Evolutionary conservation across 306 rosid genomes (phyloP), one percentile per base, ranked within the genome.

Genomic region (Cercis canadensis): DNA sequence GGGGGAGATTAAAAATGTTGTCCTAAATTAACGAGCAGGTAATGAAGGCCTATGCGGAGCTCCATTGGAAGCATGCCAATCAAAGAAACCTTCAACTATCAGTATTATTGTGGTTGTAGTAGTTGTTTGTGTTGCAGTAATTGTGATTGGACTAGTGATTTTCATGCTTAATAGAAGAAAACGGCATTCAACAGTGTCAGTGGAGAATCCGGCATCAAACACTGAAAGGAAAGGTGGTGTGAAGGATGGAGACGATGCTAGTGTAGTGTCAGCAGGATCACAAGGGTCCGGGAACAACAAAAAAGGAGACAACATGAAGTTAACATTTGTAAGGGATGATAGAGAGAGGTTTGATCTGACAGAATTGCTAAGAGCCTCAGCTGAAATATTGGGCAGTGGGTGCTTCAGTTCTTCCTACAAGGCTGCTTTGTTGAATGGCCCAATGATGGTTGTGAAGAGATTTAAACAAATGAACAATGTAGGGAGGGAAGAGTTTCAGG

Each of bases 341-440:
- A 55, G 77, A 19, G 87, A 84, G 76, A 85, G 1, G 64, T 95
- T 95, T 72, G 93, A 89, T 44, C 70, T 95, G 87, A 86, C 85
- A 21, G 99, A 95, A 60, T 83, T 95, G 83, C 80, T 95, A 17
- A 86, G 57, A 75, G 96, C 99, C 71, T 82, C 96, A 0, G 99
- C 99, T 39, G 96, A 95, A 83, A 88, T 91, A 17, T 77, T 95
- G 74, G 97, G 99, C 9, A 87, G 92, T 71, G 97, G 99, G 13
- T 73, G 57, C 63, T 89, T 85, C 64, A 96, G 90, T 31, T 95
- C 97, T 67, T 86, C 97, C n/a, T 95, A 95, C 75, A 95, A 86
- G 84, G 96, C 97, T 18, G 80, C 84, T n/a, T 19, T 95, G 74
- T 0, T 9, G 57, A 77, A 19, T 60, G 99, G 97, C 11, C 74